These are phyloP conservation scores for Saururus chinensis DNA, from an alignment of 164 flowering plant genomes.

Conservation along the genomic window DNA sequence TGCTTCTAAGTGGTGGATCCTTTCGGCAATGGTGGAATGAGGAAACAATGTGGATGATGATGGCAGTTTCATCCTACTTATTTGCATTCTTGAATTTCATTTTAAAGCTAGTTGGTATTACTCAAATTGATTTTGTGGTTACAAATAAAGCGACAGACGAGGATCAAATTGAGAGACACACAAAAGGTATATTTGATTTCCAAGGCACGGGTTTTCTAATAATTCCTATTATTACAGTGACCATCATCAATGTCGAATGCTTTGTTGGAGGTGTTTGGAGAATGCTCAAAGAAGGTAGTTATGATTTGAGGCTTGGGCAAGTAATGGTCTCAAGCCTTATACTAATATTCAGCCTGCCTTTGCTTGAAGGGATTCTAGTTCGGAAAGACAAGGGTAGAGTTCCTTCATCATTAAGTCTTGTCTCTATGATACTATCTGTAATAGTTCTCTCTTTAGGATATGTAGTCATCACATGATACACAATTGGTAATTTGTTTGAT, in stretches of 20 bases:
- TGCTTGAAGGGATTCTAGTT: slow-evolving; percentile 18
- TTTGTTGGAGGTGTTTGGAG: slow-evolving; percentile 12
- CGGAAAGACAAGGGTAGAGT: slow-evolving; percentile 10
- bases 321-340: slow-evolving; percentile 12
- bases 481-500: no score
- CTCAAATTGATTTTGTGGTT: slow-evolving; percentile 16
- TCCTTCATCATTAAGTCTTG: not conserved
- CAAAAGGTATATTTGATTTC: slow-evolving; percentile 20
- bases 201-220: slow-evolving; percentile 17
- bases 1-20: no score
- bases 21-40: no score
- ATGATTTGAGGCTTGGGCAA: slow-evolving; percentile 16
- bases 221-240: slow-evolving; percentile 10
- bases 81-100: slow-evolving; percentile 10
- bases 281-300: slow-evolving; percentile 4
- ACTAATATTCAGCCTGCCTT: slow-evolving; percentile 10
- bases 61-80: no score
- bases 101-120: slow-evolving; percentile 11
- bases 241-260: slow-evolving; percentile 12
- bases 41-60: no score
- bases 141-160: slow-evolving; percentile 25
- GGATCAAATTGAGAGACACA: slow-evolving; percentile 12
- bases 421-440: slow-evolving; percentile 2
- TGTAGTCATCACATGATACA: no score
- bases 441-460: not conserved